Evolutionary conservation across 2,329 filamentous ascomycete genomes (phyloP), one percentile per base, ranked within the genome.

Genomic region (Coleophoma cylindrospora): DNA sequence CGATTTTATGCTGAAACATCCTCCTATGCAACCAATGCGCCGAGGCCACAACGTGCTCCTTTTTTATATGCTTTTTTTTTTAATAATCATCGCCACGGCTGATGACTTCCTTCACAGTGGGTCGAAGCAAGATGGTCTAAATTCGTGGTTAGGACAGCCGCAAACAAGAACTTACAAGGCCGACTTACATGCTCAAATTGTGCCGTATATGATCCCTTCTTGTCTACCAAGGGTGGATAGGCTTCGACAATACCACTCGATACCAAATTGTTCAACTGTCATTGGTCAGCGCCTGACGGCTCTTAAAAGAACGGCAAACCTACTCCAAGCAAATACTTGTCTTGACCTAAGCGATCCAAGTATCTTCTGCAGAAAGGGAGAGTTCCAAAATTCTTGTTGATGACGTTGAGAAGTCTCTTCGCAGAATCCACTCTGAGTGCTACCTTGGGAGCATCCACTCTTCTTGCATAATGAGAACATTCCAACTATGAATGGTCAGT

Each of bases 351-450:
- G 49, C 91, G 86, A 70, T 96, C 91, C 53, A 97, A 76, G 67
- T 96, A 96, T 59, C 91, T 83, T 56, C 91, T 80, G 69, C 90
- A 96, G 70, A 91, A 97, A 2, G 91, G 91, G 59, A 97, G 71
- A 1, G 91, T 96, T 57, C 90, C 89, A 68, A 96, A 97, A 71
- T 96, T 96, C 78, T 95, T 95, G 72, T 89, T 94, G 69, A 97
- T 96, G 33, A 90, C 86, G 62, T 80, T 94, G 59, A 96, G 76
- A 50, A 97, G 75, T 50, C 84, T 86, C 74, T 91, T 94, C 52
- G 91, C 91, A 43, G 89, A 95, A 40, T 85, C 82, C 45, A 95
- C 74, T 46, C 88, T 81, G 52, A 96, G 74, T 51, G 88, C 81
- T 8, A 89, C 84, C 64, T 90, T 89, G 45, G 85, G 81, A 4